Evolutionary conservation across 106 monocot genomes (phyloP), one percentile per base, ranked within the genome.

Genomic region (Dendrobium officinale): DNA sequence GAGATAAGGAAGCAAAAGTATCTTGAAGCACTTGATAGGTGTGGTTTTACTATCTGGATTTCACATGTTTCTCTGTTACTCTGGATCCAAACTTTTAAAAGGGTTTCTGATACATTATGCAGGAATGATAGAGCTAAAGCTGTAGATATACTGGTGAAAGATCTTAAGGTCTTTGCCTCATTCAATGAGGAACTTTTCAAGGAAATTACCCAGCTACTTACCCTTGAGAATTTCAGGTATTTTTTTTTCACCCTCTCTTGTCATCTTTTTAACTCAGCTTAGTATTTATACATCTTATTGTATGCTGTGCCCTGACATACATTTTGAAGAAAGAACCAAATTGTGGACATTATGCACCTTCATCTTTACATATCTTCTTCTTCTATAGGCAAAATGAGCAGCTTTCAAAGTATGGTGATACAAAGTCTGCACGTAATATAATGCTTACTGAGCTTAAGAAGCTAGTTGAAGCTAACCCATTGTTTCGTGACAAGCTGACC

Each of bases 1-100:
- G 96, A 96, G 87, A 96, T 96, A 70, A 90, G 96, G 81, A 96
- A 96, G 83, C 96, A 96, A 79, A 93, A 96, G 86, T 96, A 96
- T 79, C 93, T 96, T 77, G 96, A 96, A 88, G 96, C 96, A 40
- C 90, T 96, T 77, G 96, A 96, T 77, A 90, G 88, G 96, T 96
- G 55, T 15, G 81, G 68, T 45, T 68, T 61, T 70, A 66, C 16
- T 47, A 43, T 76, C 1, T 11, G 18, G 18, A 33, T 49, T 42
- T 66, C 64, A 26, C 24, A 26, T 66, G 51, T 79, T 79, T 47
- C 47, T 68, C 67, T 79, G 26, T 44, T 67, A 48, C 13, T 40
- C 6, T 13, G 37, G 72, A 72, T 72, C 9, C 15, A 8, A 10
- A 72, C 72, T 37, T 29, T 72, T 40, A 9, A 27, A 37, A 40